Evolutionary conservation across 495 filamentous ascomycete genomes (phyloP).

Genomic region (Pseudomonodictys pantanalensis): DNA sequence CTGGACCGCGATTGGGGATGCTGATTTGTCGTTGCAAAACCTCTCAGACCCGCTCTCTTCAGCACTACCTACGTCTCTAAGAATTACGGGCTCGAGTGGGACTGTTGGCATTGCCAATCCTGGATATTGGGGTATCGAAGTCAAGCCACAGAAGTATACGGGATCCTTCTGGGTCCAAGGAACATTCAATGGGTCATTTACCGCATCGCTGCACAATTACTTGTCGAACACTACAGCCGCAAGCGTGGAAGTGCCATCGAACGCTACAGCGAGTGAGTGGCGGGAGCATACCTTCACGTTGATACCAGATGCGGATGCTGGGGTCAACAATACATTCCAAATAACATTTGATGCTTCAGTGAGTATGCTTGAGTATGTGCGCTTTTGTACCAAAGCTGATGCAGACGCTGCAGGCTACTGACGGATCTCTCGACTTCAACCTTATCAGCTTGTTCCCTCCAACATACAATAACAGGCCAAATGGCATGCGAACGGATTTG

Average conservation of each 20-base stretch:
- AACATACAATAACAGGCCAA: background rate
- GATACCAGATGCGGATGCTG: conserved; percentile 38
- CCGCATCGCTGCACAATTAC: conserved; percentile 47
- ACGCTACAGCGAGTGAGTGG: conserved; percentile 44
- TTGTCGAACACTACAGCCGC: conserved; percentile 50
- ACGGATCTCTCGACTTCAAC: background rate
- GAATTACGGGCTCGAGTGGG: conserved; percentile 43
- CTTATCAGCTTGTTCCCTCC: background rate
- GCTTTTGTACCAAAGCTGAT: no score
- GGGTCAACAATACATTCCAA: conserved; percentile 41
- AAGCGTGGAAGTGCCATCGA: conserved; percentile 41
- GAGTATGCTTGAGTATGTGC: no score
- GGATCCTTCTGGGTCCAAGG: conserved; percentile 41
- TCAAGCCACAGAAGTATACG: conserved; percentile 36
- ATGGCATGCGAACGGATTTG: background rate
- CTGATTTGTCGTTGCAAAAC: background rate
- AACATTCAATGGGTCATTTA: conserved; percentile 35
- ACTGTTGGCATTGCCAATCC: conserved; percentile 35
- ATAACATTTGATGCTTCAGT: conserved; percentile 40
- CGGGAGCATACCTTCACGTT: conserved; percentile 49
- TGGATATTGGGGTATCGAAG: conserved; percentile 33
- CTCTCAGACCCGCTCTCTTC: conserved; percentile 26
- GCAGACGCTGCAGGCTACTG: no score
- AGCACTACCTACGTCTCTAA: conserved; percentile 58
- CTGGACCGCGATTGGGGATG: background rate